phyloP scores from a whole-genome alignment of 441 rosid species.

The Gossypium aridum region DNA sequence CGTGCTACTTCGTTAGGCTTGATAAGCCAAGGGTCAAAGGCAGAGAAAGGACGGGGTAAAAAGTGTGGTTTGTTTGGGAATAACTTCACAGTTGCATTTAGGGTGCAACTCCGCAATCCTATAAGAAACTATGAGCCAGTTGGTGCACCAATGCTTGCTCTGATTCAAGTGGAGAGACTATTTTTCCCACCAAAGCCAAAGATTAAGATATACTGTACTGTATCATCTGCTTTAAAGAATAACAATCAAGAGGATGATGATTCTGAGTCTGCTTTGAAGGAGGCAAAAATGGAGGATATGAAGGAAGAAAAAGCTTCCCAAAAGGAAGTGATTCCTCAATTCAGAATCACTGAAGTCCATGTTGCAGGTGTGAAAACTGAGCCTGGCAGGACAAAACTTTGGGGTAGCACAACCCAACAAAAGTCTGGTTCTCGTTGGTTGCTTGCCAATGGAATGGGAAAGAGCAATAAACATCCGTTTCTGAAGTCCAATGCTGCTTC shows the following conservation, averaged over 20 bases:
- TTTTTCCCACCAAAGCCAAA: slow-evolving; percentile 83
- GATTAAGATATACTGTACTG: slow-evolving; percentile 57
- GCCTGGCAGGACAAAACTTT: slow-evolving; percentile 55
- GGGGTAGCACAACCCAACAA: slow-evolving; percentile 65
- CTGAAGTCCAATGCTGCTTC: slow-evolving; percentile 43
- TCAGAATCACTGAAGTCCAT: slow-evolving; percentile 73
- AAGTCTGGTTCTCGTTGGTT: slow-evolving; percentile 93
- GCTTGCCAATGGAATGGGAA: slow-evolving; percentile 94
- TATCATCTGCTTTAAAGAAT: slow-evolving; percentile 48
- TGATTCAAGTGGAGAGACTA: slow-evolving; percentile 89
- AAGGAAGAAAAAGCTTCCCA: slow-evolving; percentile 38
- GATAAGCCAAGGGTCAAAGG: slow-evolving; percentile 62
- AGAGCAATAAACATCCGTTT: slow-evolving; percentile 49
- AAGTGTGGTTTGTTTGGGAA: slow-evolving; percentile 81
- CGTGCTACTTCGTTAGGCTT: slow-evolving; percentile 67
- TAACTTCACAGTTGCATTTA: slow-evolving; percentile 79
- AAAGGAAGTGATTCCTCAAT: slow-evolving; percentile 58
- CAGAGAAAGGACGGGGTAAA: slow-evolving; percentile 55
- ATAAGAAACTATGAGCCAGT: slow-evolving; percentile 78
- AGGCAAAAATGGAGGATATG: slow-evolving; percentile 14
- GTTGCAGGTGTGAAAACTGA: slow-evolving; percentile 74
- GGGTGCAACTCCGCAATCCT: slow-evolving; percentile 90
- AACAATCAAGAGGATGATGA: slow-evolving; percentile 46
- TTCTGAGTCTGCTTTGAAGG: slow-evolving; percentile 17
- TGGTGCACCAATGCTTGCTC: slow-evolving; percentile 94